A percentile compares a stretch with the other conserved stretches of the same genome.
Evolutionary conservation across 2,329 filamentous ascomycete genomes (phyloP).

Genomic region (Botryotinia globosa): DNA sequence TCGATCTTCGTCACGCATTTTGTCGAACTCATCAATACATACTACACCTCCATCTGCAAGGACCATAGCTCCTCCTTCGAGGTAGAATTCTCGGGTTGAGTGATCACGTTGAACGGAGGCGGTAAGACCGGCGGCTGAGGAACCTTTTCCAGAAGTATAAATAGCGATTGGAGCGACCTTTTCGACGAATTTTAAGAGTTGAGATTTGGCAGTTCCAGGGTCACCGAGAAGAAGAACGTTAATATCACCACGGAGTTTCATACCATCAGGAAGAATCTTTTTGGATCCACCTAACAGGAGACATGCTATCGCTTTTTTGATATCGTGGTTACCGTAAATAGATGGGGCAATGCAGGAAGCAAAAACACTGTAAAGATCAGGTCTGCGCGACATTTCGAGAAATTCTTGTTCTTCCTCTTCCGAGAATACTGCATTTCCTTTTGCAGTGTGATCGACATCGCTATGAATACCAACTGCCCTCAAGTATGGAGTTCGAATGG

Average conservation of each 20-base stretch:
- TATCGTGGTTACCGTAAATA: constrained; percentile 93
- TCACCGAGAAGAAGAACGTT: constrained; percentile 96
- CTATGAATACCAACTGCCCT: constrained; percentile 89
- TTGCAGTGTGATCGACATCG: constrained; percentile 84
- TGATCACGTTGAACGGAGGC: constrained; percentile 94
- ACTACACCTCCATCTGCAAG: constrained; percentile 95
- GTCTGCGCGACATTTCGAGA: constrained; percentile 79
- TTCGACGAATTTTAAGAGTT: constrained; percentile 95
- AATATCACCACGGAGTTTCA: constrained; percentile 96
- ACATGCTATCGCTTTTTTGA: constrained; percentile 96
- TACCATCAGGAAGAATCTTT: constrained; percentile 95
- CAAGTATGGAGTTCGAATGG: constrained; percentile 92
- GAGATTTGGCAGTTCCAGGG: constrained; percentile 96
- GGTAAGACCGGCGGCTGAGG: constrained; percentile 93
- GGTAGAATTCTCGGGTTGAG: constrained; percentile 90
- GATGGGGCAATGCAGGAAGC: constrained; percentile 92
- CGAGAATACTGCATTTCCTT: constrained; percentile 78
- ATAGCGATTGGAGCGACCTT: constrained; percentile 95
- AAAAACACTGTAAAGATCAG: constrained; percentile 90
- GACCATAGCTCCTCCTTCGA: constrained; percentile 98
- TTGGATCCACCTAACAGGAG: constrained; percentile 92
- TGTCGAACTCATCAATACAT: constrained; percentile 99
- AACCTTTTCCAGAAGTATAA: constrained; percentile 97
- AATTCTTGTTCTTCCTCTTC: constrained; percentile 99
- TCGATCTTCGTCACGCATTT: constrained; percentile 97